Evolutionary conservation across 768 basidiomycete genomes (phyloP), one percentile per base, ranked within the genome.

Genomic region (Hortiboletus flavorubellus): DNA sequence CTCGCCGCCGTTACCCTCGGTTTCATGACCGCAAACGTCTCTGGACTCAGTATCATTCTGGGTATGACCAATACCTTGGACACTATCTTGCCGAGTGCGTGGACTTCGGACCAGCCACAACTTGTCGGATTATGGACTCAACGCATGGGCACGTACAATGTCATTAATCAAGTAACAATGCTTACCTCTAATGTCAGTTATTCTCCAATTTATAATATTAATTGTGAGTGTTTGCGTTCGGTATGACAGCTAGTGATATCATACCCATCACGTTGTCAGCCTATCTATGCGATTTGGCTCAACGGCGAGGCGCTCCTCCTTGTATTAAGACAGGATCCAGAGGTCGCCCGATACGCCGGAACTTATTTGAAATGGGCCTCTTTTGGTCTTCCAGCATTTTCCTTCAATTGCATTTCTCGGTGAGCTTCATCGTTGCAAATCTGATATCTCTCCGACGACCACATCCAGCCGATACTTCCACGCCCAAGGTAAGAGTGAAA

Each of bases 81-180:
- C 67, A 95, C 96, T 0, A 80, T 99, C 66, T 81, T 98, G 3
- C 96, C 97, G 0, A 83, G 91, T 40, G 94, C 96, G 10, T 99
- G 91, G 93, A 95, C 97, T 0, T 93, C 92, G 3, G 66, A 81
- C 3, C 84, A 91, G 26, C 96, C 95, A 0, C 76, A 86, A 5
- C 77, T 92, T 0, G 93, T 98, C 12, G 94, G 94, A 4, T 77
- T 96, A 3, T 96, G 94, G 94, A 75, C 88, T 12, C 92, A 95
- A 68, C 77, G 94, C 56, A 94, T 93, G 91, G 76, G 88, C 88
- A 59, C 42, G 56, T 58, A 12, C 18, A 29, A 38, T 3, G n/a
- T 11, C 15, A 16, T 34, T 39, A 2, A 30, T 14, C 31, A 8
- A 43, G n/a, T 14, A 8, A 14, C 5, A 4, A 18, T 46, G 5